Evolutionary conservation across 2,329 filamentous ascomycete genomes (phyloP).

Genomic region (Lizonia empirigonia): DNA sequence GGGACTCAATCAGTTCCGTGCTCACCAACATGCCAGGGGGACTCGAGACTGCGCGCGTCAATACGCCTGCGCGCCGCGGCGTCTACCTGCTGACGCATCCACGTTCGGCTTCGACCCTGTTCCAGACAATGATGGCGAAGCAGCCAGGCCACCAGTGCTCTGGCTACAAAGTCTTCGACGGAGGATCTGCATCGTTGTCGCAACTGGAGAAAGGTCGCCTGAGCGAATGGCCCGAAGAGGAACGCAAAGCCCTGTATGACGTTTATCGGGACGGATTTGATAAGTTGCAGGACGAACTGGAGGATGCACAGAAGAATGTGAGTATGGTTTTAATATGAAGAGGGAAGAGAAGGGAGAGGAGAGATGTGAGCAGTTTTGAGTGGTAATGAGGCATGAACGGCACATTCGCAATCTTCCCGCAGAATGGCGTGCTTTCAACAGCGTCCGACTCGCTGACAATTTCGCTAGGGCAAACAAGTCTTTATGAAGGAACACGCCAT

Average conservation of each 20-base stretch:
- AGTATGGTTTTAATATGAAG: slow-evolving; percentile 1
- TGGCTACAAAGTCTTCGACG: slow-evolving; percentile 22
- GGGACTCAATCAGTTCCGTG: background rate
- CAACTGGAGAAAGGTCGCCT: slow-evolving; percentile 14
- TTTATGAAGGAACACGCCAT: slow-evolving; percentile 24
- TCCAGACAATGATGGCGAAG: slow-evolving; percentile 29
- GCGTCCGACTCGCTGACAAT: slow-evolving; percentile 4
- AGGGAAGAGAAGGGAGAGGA: background rate
- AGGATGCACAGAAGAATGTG: slow-evolving; percentile 20
- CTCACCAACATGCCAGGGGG: background rate
- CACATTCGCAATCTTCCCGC: slow-evolving; percentile 2
- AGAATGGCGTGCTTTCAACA: slow-evolving; percentile 17
- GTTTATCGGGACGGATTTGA: slow-evolving; percentile 13
- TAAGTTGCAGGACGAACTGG: slow-evolving; percentile 21
- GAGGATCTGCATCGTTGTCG: slow-evolving; percentile 5
- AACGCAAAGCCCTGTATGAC: slow-evolving; percentile 11
- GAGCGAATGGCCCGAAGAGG: slow-evolving; percentile 16
- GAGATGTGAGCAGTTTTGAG: background rate
- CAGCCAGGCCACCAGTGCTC: slow-evolving; percentile 22
- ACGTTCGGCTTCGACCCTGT: slow-evolving; percentile 26
- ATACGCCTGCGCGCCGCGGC: slow-evolving; percentile 6
- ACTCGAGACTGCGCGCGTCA: background rate
- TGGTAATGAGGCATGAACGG: background rate
- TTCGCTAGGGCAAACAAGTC: slow-evolving; percentile 14
- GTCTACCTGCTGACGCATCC: slow-evolving; percentile 27